Evolutionary conservation across 257 asterid genomes (phyloP).

Genomic region (Fraxinus anomala): DNA sequence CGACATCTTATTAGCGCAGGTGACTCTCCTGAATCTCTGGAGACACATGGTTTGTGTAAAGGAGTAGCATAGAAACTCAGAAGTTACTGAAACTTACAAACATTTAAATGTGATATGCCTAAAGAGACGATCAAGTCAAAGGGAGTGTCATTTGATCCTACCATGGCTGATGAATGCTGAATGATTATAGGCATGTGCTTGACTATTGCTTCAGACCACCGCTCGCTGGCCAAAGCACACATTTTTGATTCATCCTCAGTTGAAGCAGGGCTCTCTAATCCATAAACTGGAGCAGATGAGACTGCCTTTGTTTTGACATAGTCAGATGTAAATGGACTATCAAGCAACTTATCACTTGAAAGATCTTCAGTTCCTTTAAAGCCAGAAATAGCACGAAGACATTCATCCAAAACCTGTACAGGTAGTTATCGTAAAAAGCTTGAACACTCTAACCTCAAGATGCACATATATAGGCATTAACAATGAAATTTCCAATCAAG

Average conservation of each 20-base stretch:
- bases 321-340: constrained; percentile 85
- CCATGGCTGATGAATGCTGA: constrained; percentile 82
- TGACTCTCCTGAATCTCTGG: neutral
- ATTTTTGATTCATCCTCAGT: constrained; percentile 45
- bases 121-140: constrained; percentile 5
- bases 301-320: constrained; percentile 71
- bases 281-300: constrained; percentile 88
- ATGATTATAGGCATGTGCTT: constrained; percentile 72
- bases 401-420: constrained; percentile 86
- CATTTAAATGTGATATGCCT: neutral
- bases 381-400: constrained; percentile 93
- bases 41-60: neutral
- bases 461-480: constrained; percentile 21
- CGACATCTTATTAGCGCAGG: neutral
- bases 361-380: constrained; percentile 96
- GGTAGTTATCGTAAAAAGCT: constrained; percentile 1
- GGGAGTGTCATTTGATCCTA: constrained; percentile 38
- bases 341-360: constrained; percentile 69
- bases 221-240: constrained; percentile 55
- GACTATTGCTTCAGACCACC: constrained; percentile 76
- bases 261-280: constrained; percentile 47
- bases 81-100: neutral
- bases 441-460: neutral
- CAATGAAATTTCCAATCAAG: constrained; percentile 10
- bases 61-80: neutral